Evolutionary conservation across 805 yeast genomes (phyloP).

Genomic region (Candida coleopterorum): DNA sequence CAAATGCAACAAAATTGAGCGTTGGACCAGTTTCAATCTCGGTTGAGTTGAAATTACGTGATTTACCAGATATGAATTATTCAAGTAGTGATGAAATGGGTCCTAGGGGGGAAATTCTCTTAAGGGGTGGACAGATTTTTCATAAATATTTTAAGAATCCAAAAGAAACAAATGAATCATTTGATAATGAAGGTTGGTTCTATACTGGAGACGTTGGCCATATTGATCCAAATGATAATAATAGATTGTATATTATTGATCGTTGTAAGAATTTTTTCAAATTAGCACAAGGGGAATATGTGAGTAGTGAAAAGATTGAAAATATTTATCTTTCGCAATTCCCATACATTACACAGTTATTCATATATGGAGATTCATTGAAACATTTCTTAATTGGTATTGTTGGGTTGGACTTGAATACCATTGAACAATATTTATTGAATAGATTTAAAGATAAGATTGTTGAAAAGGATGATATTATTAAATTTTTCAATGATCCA

Average conservation of each 20-base stretch:
- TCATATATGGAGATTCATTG: conserved; percentile 29
- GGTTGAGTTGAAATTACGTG: conserved; percentile 49
- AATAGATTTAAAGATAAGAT: conserved; percentile 12
- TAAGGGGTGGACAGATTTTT: conserved; percentile 55
- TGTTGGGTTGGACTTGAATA: conserved; percentile 21
- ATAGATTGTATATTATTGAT: conserved; percentile 43
- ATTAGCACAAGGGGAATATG: conserved; percentile 39
- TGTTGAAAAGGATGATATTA: conserved; percentile 13
- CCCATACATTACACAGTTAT: conserved; percentile 25
- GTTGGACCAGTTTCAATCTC: conserved; percentile 36
- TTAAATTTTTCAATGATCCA: conserved; percentile 19
- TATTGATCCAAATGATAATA: conserved; percentile 21
- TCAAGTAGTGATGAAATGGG: conserved; percentile 25
- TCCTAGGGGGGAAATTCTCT: conserved; percentile 48
- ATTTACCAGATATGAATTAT: conserved; percentile 59
- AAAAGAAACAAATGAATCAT: conserved; percentile 42
- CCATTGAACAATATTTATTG: conserved; percentile 14
- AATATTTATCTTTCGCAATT: conserved; percentile 25
- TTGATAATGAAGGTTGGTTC: conserved; percentile 51
- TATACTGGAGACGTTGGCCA: conserved; percentile 50
- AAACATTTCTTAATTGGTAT: conserved; percentile 25
- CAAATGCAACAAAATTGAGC: conserved; percentile 21
- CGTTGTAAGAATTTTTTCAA: conserved; percentile 42
- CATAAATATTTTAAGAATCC: conserved; percentile 45
- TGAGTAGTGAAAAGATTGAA: conserved; percentile 39